phyloP scores from a whole-genome alignment of 345 rosid genomes.

The Euphorbia peplus region DNA sequence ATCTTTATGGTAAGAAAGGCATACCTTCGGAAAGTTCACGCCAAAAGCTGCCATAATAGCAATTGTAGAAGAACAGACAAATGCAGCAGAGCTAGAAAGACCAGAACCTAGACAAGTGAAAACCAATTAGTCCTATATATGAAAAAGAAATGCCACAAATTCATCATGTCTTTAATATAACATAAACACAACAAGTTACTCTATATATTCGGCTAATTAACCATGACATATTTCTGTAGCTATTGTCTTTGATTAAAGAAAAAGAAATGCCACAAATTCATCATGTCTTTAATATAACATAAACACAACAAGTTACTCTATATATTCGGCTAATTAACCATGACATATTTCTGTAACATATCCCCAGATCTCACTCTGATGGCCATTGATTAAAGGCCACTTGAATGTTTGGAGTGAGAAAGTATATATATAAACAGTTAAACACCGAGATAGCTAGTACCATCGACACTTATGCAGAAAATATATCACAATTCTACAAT shows the following conservation, averaged over 20 bases:
- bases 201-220: background rate
- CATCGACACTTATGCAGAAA: background rate
- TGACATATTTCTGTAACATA: background rate
- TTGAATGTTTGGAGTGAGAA: background rate
- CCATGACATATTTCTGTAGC: background rate
- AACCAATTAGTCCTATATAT: background rate
- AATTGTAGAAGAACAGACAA: slow-evolving; percentile 91
- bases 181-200: background rate
- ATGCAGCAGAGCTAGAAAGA: slow-evolving; percentile 91
- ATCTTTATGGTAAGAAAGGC: background rate
- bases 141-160: slow-evolving; percentile 1
- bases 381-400: background rate
- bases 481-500: background rate
- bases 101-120: slow-evolving; percentile 67
- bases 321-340: background rate
- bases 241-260: too few relatives aligned
- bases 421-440: background rate
- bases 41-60: slow-evolving; percentile 87
- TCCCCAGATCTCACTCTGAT: background rate
- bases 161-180: background rate
- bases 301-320: background rate
- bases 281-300: background rate
- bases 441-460: background rate
- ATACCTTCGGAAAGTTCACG: slow-evolving; percentile 71
- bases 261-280: background rate